phyloP scores from a whole-genome alignment of 176 grass and related monocot genomes.

The Oryza glumipatula region DNA sequence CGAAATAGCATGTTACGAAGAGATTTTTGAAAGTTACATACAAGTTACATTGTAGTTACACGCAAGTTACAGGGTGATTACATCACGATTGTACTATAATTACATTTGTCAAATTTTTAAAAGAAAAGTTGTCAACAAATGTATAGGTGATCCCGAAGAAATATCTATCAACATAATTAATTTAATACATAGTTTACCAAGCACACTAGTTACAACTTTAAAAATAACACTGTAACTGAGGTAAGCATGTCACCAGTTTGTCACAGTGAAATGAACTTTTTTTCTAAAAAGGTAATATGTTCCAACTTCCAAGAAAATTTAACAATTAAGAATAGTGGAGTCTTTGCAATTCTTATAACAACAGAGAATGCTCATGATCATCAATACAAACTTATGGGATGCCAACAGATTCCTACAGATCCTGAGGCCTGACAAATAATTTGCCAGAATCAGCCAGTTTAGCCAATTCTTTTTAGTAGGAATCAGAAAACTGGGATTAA shows the following conservation, averaged over 20 bases:
- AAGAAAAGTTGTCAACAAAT: no score
- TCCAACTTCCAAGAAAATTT: not conserved
- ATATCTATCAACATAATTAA: constrained; percentile 14
- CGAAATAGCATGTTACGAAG: no score
- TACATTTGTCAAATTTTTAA: no score
- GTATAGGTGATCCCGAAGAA: not conserved
- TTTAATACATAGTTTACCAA: not conserved
- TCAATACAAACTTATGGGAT: not conserved
- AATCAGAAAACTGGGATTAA: not conserved
- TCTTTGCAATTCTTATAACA: not conserved
- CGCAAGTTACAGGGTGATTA: no score
- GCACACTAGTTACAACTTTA: constrained; percentile 8
- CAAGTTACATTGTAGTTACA: no score
- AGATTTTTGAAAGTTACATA: no score
- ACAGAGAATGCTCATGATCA: not conserved
- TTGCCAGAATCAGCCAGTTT: not conserved
- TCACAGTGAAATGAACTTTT: not conserved
- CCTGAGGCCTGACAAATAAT: not conserved
- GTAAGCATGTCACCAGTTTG: not conserved
- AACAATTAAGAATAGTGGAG: not conserved
- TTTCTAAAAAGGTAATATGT: constrained; percentile 6
- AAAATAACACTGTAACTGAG: no score
- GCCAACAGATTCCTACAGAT: not conserved
- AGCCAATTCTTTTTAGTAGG: not conserved
- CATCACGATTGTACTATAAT: no score